phyloP scores from a whole-genome alignment of 2,329 filamentous ascomycete genomes.

The Zymoseptoria passerinii region DNA sequence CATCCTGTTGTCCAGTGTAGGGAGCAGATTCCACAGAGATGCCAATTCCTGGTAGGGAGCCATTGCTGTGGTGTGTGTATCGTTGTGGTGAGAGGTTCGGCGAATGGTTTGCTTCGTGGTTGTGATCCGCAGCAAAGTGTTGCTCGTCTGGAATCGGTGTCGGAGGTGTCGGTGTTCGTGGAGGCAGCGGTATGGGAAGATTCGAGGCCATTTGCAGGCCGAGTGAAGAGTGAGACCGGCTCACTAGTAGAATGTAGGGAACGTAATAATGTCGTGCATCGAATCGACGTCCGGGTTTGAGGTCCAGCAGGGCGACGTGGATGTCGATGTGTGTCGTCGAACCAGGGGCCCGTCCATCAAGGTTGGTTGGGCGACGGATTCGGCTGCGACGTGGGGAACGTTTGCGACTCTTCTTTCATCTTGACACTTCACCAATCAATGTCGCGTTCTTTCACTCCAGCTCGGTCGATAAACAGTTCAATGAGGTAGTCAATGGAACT shows the following conservation, averaged over 20 bases:
- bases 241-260: not conserved
- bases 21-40: constrained; percentile 4
- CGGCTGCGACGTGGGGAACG: not conserved
- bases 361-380: not conserved
- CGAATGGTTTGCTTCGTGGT: not conserved
- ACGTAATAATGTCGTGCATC: not conserved
- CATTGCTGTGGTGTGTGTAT: not conserved
- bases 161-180: constrained; percentile 58
- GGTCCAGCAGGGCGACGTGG: not conserved
- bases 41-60: not conserved
- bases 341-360: not conserved
- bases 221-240: not conserved
- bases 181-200: constrained; percentile 51
- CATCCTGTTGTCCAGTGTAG: constrained; percentile 10
- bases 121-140: not conserved
- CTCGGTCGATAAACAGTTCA: not conserved
- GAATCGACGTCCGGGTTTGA: not conserved
- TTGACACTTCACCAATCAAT: not conserved
- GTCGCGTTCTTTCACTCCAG: not conserved
- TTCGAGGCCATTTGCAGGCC: constrained; percentile 47
- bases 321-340: not conserved
- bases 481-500: not conserved
- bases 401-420: not conserved
- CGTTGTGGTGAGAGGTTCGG: not conserved
- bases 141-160: not conserved